Percentiles rank a stretch among this genome's conserved stretches.
Evolutionary conservation across 2,329 filamentous ascomycete genomes (phyloP).

Genomic region (Hymenoscyphus albidus): DNA sequence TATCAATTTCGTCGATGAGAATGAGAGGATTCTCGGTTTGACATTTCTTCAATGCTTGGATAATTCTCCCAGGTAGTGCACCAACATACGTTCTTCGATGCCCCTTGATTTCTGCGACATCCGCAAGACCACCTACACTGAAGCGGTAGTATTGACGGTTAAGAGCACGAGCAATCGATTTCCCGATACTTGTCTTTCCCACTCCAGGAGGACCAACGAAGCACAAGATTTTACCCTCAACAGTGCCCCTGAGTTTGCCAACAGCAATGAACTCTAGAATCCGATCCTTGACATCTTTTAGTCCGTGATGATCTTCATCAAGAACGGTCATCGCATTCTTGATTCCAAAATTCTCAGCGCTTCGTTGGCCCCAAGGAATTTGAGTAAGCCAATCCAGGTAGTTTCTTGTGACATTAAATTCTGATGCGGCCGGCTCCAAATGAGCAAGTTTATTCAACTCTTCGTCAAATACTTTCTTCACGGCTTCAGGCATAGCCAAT

Average conservation of each 20-base stretch:
- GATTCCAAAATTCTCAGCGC: slow-evolving; percentile 94
- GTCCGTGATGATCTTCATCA: slow-evolving; percentile 92
- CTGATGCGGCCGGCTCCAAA: slow-evolving; percentile 89
- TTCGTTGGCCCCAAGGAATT: slow-evolving; percentile 94
- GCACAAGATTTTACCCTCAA: slow-evolving; percentile 97
- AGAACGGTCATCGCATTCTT: slow-evolving; percentile 84
- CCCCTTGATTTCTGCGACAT: slow-evolving; percentile 98
- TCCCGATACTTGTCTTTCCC: slow-evolving; percentile 97
- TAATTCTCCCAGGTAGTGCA: slow-evolving; percentile 90
- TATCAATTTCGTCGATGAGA: slow-evolving; percentile 95
- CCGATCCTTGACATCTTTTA: slow-evolving; percentile 97
- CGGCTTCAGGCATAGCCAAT: slow-evolving; percentile 92
- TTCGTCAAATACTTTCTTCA: slow-evolving; percentile 97
- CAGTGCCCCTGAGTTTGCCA: slow-evolving; percentile 91
- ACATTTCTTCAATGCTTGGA: slow-evolving; percentile 97
- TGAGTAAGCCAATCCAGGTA: slow-evolving; percentile 99
- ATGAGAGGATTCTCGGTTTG: slow-evolving; percentile 98
- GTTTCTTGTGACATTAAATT: slow-evolving; percentile 98
- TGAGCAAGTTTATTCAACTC: slow-evolving; percentile 96
- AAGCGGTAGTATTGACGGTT: slow-evolving; percentile 98
- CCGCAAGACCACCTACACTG: slow-evolving; percentile 92
- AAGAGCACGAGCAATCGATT: slow-evolving; percentile 90
- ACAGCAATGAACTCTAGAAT: slow-evolving; percentile 98
- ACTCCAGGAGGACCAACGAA: slow-evolving; percentile 97
- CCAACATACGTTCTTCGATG: slow-evolving; percentile 96